Conservation (phyloP, 345 rosid genomes). For the Gossypium arboreum region DNA sequence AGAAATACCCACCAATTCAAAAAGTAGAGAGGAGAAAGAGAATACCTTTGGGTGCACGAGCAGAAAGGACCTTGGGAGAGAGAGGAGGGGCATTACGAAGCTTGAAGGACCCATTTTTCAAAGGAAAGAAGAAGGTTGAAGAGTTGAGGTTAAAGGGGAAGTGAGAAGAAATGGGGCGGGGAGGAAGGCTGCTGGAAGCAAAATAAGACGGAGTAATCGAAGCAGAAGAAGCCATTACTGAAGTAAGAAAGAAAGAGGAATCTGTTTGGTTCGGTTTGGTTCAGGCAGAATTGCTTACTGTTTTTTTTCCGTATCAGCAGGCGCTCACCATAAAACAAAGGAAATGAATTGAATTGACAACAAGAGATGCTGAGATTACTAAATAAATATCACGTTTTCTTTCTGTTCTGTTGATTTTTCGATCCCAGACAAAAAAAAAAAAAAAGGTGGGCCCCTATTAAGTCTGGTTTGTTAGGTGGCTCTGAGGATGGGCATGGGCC, state of each 20-base stretch:
- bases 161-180: constrained; percentile 22
- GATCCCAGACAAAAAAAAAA: no score
- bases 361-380: not conserved
- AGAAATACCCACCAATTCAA: not conserved
- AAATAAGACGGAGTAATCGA: constrained; percentile 17
- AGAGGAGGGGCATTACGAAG: constrained; percentile 23
- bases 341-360: not conserved
- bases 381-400: not conserved
- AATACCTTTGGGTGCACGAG: constrained; percentile 40
- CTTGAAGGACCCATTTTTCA: constrained; percentile 13
- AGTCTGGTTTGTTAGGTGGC: no score
- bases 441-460: no score
- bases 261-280: not conserved
- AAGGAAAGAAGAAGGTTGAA: constrained; percentile 32
- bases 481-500: no score
- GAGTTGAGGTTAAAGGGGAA: constrained; percentile 7
- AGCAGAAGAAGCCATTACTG: constrained; percentile 27
- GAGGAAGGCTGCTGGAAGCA: not conserved
- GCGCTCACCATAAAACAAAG: not conserved
- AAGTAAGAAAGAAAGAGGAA: not conserved
- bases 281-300: no score
- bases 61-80: constrained; percentile 27
- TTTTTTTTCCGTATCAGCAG: not conserved
- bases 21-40: not conserved
- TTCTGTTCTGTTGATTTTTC: no score